Base-by-base conservation (phyloP, 139 green algal species). In the Auxenochlorella pyrenoidosa region DNA sequence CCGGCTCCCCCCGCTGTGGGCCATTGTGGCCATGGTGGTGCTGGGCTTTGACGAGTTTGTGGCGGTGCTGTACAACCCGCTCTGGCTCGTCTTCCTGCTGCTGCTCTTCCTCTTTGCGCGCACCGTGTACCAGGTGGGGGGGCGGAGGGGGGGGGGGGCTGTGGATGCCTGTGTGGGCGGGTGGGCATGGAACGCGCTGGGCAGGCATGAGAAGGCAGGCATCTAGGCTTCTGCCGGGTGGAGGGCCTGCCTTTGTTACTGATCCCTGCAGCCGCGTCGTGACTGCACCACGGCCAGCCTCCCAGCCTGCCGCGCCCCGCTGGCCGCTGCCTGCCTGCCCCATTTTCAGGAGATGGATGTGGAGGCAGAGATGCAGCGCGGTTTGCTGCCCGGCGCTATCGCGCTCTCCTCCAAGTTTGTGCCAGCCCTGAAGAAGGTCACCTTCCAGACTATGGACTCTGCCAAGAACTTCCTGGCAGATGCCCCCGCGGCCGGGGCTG, bases 41-140 rank as follows among this genome's bases (percentile, higher is more conserved):
- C 93, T 99, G 88, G 97, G 97, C 54, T 98, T 95, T 88, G 97
- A 99, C 89, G 97, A 99, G 90, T 90, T 96, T 71, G 92, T 97
- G 88, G 87, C 91, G 12, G 82, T 98, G 70, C 86, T 99, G 54
- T 94, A 88, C 85, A 98, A 94, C 93, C 96, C 96, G 0, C 34
- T 98, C 38, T 90, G 90, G 90, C 92, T 98, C 15, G 16, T 98
- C 10, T 8, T 93, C 34, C 47, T 94, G n/a, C 54, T 89, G 26
- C 28, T 92, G 6, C 71, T 90, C 73, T 92, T 93, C 78, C 70
- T 93, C n/a, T 93, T 93, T 89, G 84, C 19, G 16, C 79, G 76
- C 73, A 91, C 88, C 26, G 91, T 94, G 16, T 94, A 94, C 83
- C 43, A 87, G 41, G 86, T 81, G 66, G 32, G 87, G n/a, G 34